These are phyloP conservation scores for Scheffersomyces stambukii DNA, from an alignment of 1,139 yeast genomes.

Conservation along the genomic window DNA sequence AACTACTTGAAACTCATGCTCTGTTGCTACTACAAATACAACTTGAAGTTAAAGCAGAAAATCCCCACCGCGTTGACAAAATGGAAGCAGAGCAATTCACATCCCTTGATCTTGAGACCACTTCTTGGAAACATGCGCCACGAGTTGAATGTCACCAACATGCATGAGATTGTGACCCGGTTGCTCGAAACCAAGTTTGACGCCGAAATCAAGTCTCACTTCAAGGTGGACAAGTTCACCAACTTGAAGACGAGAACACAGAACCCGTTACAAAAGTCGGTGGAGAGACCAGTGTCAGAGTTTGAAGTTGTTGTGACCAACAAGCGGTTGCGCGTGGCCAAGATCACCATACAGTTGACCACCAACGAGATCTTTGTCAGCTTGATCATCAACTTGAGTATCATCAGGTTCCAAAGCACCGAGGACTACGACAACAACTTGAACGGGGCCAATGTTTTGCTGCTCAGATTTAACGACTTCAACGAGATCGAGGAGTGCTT, in stretches of 20 bases:
- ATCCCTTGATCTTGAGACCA: slow-evolving; percentile 58
- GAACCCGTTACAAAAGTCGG: slow-evolving; percentile 39
- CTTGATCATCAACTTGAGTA: slow-evolving; percentile 27
- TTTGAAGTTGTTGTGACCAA: slow-evolving; percentile 17
- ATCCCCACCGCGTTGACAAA: slow-evolving; percentile 48
- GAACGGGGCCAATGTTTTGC: slow-evolving; percentile 37
- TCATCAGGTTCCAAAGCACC: slow-evolving; percentile 29
- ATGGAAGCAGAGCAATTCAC: slow-evolving; percentile 47
- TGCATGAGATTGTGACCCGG: slow-evolving; percentile 40
- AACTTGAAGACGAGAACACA: slow-evolving; percentile 14
- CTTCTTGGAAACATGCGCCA: slow-evolving; percentile 68
- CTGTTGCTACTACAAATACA: slow-evolving; percentile 54
- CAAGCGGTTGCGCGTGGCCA: slow-evolving; percentile 16
- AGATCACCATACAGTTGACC: slow-evolving; percentile 29
- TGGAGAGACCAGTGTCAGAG: slow-evolving; percentile 31
- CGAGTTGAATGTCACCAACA: slow-evolving; percentile 43
- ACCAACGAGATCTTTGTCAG: slow-evolving; percentile 41
- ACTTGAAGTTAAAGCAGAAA: slow-evolving; percentile 42
- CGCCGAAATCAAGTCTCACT: slow-evolving; percentile 16
- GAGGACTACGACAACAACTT: slow-evolving; percentile 26
- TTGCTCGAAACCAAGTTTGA: slow-evolving; percentile 15
- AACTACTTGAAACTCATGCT: slow-evolving; percentile 55
- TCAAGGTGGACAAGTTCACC: slow-evolving; percentile 20
- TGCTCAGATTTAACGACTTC: slow-evolving; percentile 52
- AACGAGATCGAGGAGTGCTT: slow-evolving; percentile 63